Base-by-base conservation (phyloP, 2,329 filamentous ascomycete species). In the Akanthomyces uredinophilus region DNA sequence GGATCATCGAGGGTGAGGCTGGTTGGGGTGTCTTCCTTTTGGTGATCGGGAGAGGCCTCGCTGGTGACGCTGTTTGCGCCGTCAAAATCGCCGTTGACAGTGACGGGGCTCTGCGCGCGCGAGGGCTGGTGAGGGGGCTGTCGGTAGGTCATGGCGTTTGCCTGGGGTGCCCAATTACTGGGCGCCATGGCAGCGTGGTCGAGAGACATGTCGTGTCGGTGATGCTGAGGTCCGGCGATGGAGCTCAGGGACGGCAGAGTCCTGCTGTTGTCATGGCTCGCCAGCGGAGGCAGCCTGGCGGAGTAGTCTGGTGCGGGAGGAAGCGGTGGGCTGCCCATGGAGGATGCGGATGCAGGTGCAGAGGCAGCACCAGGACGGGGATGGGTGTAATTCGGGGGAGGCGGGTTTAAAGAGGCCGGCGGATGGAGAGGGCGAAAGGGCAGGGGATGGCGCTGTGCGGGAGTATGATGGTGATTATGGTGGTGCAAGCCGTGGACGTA, bases 1-100 rank as follows among this genome's bases (percentile, higher is more conserved):
- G 86, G 86, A 66, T 89, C 86, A 68, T 89, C 87, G 32, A 89
- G 72, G 63, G 77, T 85, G 53, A 86, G 81, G 63, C 81, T 85
- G 61, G 76, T 76, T 5, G 79, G 74, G 54, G 81, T 73, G 4
- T 75, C 77, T 65, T 79, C 78, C 16, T 73, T 68, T 43, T 77
- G 73, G n/a, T 77, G 73, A n/a, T 81, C 80, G 14, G 82, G 78
- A 4, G 81, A 82, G 8, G 77, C 72, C 37, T 76, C 72, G 66
- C 76, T 79, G 43, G 71, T 65, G 59, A 74, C 74, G 64, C 76
- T 77, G 60, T 72, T 77, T 64, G 72, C 77, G 60, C 69, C 68
- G 60, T 84, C 82, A 46, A 79, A 65, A 53, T 84, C 81, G 78
- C 81, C 81, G 63, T 74, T 73, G 64, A 76, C 73, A 4, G 81